phyloP scores from a whole-genome alignment of 352 stramenopile genomes.

The Peronospora belbahrii region DNA sequence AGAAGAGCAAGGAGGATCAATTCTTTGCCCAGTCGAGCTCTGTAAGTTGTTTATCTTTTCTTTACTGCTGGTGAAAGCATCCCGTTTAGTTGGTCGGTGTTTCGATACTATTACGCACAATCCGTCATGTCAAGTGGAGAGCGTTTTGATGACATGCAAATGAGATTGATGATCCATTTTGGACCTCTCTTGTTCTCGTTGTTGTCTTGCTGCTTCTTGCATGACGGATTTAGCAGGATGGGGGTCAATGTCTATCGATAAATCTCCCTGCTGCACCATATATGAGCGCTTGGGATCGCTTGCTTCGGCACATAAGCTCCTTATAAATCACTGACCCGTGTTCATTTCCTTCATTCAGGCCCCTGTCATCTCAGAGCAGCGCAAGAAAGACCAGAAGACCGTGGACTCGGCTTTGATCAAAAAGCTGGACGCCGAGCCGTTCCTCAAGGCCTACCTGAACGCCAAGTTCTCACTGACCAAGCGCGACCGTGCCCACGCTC shows the following conservation, averaged over 20 bases:
- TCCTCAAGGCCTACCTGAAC: constrained; percentile 98
- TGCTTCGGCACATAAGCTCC: constrained; percentile 81
- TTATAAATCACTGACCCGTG: constrained; percentile 35
- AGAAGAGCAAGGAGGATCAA: constrained; percentile 93
- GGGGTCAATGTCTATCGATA: neutral
- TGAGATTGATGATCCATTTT: constrained; percentile 23
- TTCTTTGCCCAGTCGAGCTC: constrained; percentile 93
- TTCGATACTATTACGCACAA: constrained; percentile 4
- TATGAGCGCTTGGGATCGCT: constrained; percentile 89
- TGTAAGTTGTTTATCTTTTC: constrained; percentile 38
- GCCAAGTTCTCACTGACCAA: constrained; percentile 97
- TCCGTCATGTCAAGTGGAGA: constrained; percentile 2
- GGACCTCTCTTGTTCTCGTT: constrained; percentile 20
- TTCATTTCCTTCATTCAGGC: constrained; percentile 29
- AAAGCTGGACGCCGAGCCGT: constrained; percentile 78
- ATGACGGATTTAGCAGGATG: constrained; percentile 4
- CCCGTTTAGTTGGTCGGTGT: constrained; percentile 12
- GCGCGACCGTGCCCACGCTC: constrained; percentile 95
- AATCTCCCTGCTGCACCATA: constrained; percentile 9
- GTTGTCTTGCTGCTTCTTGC: constrained; percentile 1
- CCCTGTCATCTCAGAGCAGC: constrained; percentile 92
- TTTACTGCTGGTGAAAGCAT: constrained; percentile 12
- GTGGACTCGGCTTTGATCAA: constrained; percentile 91
- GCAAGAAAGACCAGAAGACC: constrained; percentile 98
- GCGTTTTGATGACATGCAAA: neutral